A percentile compares a stretch with the other conserved stretches of the same genome.
Evolutionary conservation across 2,329 filamentous ascomycete genomes (phyloP).

Genomic region (Aspergillus neoniger): DNA sequence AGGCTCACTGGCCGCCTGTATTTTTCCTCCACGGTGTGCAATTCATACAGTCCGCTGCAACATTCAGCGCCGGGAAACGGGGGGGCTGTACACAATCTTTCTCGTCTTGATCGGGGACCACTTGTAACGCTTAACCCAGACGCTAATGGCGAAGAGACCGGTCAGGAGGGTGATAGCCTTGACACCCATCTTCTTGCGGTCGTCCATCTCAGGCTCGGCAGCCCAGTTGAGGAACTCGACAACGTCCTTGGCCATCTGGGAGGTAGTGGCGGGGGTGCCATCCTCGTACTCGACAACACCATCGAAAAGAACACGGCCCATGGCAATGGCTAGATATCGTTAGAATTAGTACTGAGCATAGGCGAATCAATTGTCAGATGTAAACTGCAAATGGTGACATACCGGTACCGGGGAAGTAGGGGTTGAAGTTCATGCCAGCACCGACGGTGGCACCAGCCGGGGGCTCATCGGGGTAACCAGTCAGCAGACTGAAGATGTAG

Average conservation of each 20-base stretch:
- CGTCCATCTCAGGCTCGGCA: constrained; percentile 98
- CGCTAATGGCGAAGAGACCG: constrained; percentile 78
- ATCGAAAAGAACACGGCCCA: constrained; percentile 98
- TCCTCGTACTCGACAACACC: constrained; percentile 98
- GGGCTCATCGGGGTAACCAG: constrained; percentile 94
- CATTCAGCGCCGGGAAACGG: constrained; percentile 47
- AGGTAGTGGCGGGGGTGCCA: constrained; percentile 87
- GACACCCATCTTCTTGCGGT: constrained; percentile 99
- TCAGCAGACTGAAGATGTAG: constrained; percentile 97
- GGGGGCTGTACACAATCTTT: constrained; percentile 86
- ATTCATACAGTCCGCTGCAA: constrained; percentile 32
- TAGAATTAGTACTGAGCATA: neutral
- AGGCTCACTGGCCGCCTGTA: constrained; percentile 27
- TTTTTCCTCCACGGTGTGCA: constrained; percentile 31
- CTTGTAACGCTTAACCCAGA: constrained; percentile 99
- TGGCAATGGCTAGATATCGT: constrained; percentile 68
- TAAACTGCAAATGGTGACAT: constrained; percentile 21
- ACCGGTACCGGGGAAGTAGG: constrained; percentile 98
- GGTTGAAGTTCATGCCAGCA: constrained; percentile 98
- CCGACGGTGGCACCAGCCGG: constrained; percentile 84
- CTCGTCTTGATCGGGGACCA: constrained; percentile 95
- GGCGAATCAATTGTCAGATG: neutral
- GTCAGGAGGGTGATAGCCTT: constrained; percentile 85
- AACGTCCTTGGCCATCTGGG: constrained; percentile 99
- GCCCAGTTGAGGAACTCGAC: constrained; percentile 99